phyloP scores from a whole-genome alignment of 768 basidiomycete genomes.

The Rhodotorula kratochvilovae region DNA sequence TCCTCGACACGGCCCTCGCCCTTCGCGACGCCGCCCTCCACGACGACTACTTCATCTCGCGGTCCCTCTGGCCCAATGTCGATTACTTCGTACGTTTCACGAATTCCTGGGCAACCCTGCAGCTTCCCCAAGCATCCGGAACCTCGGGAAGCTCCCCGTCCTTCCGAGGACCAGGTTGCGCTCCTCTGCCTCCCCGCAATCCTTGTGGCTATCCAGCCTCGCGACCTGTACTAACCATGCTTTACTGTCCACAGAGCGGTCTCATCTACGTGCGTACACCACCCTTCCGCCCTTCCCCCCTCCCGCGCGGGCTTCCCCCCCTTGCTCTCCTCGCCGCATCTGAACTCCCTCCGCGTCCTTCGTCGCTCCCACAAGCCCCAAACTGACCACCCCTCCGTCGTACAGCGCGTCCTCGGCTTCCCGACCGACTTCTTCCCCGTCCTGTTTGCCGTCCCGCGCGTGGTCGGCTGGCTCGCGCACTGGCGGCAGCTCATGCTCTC shows the following conservation, averaged over 20 bases:
- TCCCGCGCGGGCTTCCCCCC: too few species aligned
- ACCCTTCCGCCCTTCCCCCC: too few species aligned
- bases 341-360: too few species aligned
- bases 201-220: too few species aligned
- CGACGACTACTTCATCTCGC: constrained; percentile 79
- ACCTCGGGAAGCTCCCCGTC: too few species aligned
- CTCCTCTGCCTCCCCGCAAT: too few species aligned
- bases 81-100: constrained; percentile 53
- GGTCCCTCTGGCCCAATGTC: constrained; percentile 81
- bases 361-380: too few species aligned
- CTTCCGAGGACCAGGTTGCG: too few species aligned
- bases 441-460: constrained; percentile 82
- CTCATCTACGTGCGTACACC: constrained; percentile 64
- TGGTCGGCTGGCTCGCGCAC: constrained; percentile 88
- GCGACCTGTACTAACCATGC: neutral
- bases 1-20: constrained; percentile 83
- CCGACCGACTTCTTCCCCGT: constrained; percentile 93
- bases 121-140: too few species aligned
- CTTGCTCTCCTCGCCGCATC: neutral
- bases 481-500: constrained; percentile 89
- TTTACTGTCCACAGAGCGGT: constrained; percentile 6
- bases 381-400: too few species aligned
- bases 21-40: constrained; percentile 82
- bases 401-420: constrained; percentile 51
- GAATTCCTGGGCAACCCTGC: too few species aligned